Evolutionary conservation across 805 yeast species (phyloP).

Genomic region (Saccharomycopsis oosterbeekiorum): DNA sequence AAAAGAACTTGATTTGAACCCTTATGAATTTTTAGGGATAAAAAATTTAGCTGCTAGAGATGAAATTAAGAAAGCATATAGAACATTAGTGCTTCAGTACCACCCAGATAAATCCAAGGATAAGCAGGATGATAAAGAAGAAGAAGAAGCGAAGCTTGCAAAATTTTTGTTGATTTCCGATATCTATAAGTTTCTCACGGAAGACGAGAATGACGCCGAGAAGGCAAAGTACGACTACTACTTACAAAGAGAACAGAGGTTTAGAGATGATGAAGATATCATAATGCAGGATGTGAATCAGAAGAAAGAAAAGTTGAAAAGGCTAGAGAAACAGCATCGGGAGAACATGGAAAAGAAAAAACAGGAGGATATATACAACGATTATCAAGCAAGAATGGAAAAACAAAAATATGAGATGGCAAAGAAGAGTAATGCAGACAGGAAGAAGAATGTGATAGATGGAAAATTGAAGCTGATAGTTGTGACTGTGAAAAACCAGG

Average conservation of each 20-base stretch:
- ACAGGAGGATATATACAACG: background rate
- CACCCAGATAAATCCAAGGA: constrained; percentile 51
- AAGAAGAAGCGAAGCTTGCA: constrained; percentile 36
- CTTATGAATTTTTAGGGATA: constrained; percentile 9
- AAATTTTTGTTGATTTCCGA: constrained; percentile 51
- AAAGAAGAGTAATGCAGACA: background rate
- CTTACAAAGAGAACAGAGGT: background rate
- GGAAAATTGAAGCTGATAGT: background rate
- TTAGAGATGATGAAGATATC: constrained; percentile 12
- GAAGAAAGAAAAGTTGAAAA: background rate
- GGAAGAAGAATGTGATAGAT: background rate
- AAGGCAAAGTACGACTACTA: constrained; percentile 60
- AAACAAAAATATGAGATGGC: background rate
- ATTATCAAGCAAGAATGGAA: background rate
- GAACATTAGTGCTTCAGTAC: constrained; percentile 32
- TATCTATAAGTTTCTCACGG: constrained; percentile 51
- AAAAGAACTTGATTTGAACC: constrained; percentile 1
- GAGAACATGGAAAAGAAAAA: background rate
- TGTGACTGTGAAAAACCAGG: background rate
- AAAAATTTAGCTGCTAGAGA: constrained; percentile 6
- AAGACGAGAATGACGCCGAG: constrained; percentile 30
- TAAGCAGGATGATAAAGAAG: constrained; percentile 38
- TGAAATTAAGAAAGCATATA: constrained; percentile 9
- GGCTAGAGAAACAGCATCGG: background rate
- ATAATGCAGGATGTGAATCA: background rate